Evolutionary conservation across 495 filamentous ascomycete species (phyloP).

Genomic region (Xylaria flabelliformis): DNA sequence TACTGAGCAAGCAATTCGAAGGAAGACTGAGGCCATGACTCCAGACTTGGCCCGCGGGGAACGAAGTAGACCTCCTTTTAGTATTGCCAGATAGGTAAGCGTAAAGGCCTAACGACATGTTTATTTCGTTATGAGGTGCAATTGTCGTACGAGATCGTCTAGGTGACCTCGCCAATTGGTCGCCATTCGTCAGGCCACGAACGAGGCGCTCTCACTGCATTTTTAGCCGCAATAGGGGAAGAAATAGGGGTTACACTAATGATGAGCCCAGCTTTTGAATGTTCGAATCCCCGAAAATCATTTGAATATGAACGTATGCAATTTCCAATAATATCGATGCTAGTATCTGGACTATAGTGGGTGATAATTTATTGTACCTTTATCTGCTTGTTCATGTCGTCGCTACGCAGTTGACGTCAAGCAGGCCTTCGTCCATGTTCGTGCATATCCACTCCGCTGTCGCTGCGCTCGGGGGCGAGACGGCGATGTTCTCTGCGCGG

Average conservation of each 20-base stretch:
- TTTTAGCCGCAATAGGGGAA: neutral
- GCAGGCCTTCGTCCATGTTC: slow-evolving; percentile 54
- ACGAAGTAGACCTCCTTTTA: neutral
- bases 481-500: slow-evolving; percentile 54
- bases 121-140: neutral
- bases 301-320: no score
- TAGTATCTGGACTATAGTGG: no score
- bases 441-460: slow-evolving; percentile 57
- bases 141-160: neutral
- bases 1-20: no score
- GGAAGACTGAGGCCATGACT: neutral
- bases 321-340: no score
- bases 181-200: neutral
- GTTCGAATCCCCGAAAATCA: no score
- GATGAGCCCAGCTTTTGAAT: no score
- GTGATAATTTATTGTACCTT: no score
- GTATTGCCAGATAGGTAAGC: no score
- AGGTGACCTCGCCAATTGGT: neutral
- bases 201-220: neutral
- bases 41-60: neutral
- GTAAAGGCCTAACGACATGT: neutral
- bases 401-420: slow-evolving; percentile 51
- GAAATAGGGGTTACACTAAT: neutral
- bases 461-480: slow-evolving; percentile 56
- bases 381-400: neutral